Conservation (phyloP, 306 rosid species). For the Malus fusca region DNA sequence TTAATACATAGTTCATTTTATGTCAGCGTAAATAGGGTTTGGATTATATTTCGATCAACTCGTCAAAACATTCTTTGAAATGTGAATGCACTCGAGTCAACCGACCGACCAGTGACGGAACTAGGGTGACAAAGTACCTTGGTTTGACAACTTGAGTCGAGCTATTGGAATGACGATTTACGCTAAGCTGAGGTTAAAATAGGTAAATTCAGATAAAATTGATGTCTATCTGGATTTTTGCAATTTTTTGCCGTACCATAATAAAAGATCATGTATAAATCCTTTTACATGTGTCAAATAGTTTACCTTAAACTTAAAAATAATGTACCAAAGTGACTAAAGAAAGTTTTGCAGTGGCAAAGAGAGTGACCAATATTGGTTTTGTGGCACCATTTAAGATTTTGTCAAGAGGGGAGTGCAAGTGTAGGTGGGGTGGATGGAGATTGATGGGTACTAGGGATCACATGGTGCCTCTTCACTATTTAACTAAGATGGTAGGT, state of each 20-base stretch:
- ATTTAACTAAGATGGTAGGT: slow-evolving; percentile 36
- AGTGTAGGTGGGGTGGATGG: slow-evolving; percentile 58
- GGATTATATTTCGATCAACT: background rate
- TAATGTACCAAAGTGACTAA: background rate
- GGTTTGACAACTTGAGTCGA: background rate
- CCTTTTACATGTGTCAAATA: background rate
- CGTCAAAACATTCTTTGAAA: background rate
- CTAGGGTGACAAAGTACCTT: background rate
- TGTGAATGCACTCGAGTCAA: background rate
- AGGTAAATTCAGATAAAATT: background rate
- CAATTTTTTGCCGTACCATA: background rate
- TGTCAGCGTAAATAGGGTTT: too few relatives aligned
- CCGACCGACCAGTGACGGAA: background rate
- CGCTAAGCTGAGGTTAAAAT: background rate
- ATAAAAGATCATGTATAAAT: background rate
- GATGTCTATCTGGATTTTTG: too few relatives aligned
- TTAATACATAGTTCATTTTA: too few relatives aligned
- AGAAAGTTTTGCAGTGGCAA: background rate
- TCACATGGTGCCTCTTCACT: slow-evolving; percentile 12
- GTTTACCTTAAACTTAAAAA: background rate
- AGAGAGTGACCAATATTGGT: background rate
- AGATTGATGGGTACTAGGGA: slow-evolving; percentile 53
- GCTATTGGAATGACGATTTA: background rate
- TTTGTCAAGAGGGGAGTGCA: background rate
- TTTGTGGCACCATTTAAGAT: background rate